These are phyloP conservation scores for Trypanosoma avium DNA, from an alignment of 208 protist species.

Conservation along the genomic window DNA sequence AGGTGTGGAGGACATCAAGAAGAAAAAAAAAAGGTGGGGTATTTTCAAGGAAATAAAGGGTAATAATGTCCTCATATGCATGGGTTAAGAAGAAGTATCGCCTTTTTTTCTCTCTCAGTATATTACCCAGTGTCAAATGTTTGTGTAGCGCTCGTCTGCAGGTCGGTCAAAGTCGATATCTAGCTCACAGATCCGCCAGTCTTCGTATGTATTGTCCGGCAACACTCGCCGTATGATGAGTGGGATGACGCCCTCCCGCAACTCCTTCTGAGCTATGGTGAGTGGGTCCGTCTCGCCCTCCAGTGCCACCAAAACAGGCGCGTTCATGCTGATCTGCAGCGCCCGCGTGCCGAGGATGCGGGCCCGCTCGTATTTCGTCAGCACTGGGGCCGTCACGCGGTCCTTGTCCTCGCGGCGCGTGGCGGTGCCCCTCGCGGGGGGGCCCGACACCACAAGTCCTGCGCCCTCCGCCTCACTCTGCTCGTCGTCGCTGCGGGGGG, in stretches of 20 bases:
- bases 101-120: no score
- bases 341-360: conserved; percentile 97
- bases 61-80: no score
- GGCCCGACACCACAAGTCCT: conserved; percentile 57
- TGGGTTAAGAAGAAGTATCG: no score
- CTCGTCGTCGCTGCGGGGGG: conserved; percentile 26
- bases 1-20: not conserved
- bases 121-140: conserved; percentile 42
- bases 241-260: conserved; percentile 96
- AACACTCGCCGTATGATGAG: conserved; percentile 97
- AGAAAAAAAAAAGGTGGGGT: no score
- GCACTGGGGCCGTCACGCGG: conserved; percentile 94
- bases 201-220: conserved; percentile 95
- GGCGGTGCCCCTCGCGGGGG: conserved; percentile 41
- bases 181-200: conserved; percentile 83
- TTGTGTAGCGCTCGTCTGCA: conserved; percentile 87
- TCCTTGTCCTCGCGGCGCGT: conserved; percentile 43
- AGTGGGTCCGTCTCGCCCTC: conserved; percentile 98
- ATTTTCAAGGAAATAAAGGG: no score
- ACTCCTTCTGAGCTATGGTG: conserved; percentile 97
- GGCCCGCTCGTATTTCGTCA: conserved; percentile 99
- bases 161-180: conserved; percentile 87
- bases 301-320: conserved; percentile 96
- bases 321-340: conserved; percentile 99
- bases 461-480: conserved; percentile 27